Evolutionary conservation across 225 moss, liverwort and hornwort species (phyloP), one percentile per base, ranked within the genome.

Genomic region (Antitrichia curtipendula): DNA sequence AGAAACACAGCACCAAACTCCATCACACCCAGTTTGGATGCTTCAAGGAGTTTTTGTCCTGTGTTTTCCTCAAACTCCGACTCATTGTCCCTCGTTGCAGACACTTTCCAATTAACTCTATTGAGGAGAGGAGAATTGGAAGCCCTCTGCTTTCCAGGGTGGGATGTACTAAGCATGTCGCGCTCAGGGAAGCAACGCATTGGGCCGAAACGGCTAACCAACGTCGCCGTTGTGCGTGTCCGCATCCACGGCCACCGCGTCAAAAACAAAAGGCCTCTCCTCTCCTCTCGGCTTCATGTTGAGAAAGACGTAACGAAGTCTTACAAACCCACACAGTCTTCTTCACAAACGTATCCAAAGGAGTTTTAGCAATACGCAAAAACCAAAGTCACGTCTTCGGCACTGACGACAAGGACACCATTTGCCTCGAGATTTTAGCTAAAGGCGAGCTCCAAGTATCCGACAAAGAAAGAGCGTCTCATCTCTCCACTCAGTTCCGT

Each of bases 301-400:
- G 98, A 96, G 82, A 96, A 96, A 92, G 98, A 96, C 66, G 93
- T 96, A 78, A 96, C 62, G 95, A 98, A 88, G 96, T 98, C 60
- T 76, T 96, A 90, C 98, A 98, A 90, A 96, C 96, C 47, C 96
- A 94, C 96, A 2, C 96, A 3, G 96, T 96, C 45, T 96, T 96
- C 49, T 98, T 96, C 77, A 91, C 93, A 50, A 96, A 98, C 85
- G 96, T 96, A 36, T 94, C 95, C 0, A 95, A 96, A 87, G 96
- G 96, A 80, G 93, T 96, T 50, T 84, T 96, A 31, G 95, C 96
- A 17, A 96, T 96, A 84, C 95, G 96, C 34, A 95, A 94, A 80
- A 96, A 96, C 64, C 88, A 96, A 12, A 89, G 89, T 45, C 90
- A 96, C 90, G 92, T 95, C 10, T 96, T 98, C 71, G 93, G 92